Base-by-base conservation (phyloP, 768 basidiomycete genomes). In the Suillus clintonianus region DNA sequence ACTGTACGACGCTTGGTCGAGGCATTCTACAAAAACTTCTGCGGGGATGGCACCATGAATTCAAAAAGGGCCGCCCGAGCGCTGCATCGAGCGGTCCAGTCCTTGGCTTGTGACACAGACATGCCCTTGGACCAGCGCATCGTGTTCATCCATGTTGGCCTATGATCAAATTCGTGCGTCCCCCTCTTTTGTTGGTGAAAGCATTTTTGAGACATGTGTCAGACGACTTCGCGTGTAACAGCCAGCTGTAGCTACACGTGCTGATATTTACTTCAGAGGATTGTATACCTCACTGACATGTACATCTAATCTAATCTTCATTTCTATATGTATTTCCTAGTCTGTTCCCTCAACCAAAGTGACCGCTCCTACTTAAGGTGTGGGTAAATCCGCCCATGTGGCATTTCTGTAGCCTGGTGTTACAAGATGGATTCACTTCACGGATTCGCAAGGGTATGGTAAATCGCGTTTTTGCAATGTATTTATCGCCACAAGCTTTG, bases 101-200 rank as follows among this genome's bases (percentile, higher is more conserved):
- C 30, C 14, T 36, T 60, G 42, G 50, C 43, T 32, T n/a, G 39
- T 4, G 32, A 54, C 34, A 55, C 5, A 9, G 39, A 39, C 19
- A 55, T 62, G 22, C 62, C 42, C 14, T 17, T 62, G 24, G 39
- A 34, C 27, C 41, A 57, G 24, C 55, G 55, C 39, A 62, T 62
- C 11, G 14, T 47, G n/a, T 62, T 62, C 43, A 43, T 62, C 2
- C 62, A 62, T 24, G 47, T 62, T 36, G 62, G 62, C 36, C 36
- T 54, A 41, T 62, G 48, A 62, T 5, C 4, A 8, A 8, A 6
- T 5, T 34, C 34, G 34, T 34, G 34, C 34, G 34, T 34, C 34
- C 34, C 7, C 3, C 34, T 8, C 5, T 6, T 6, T 34, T 34
- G 34, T 34, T 34, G 34, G 7, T 34, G 6, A 3, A 34, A 34